These are phyloP conservation scores for Circinella minor DNA, from an alignment of 371 early-diverging fungal species.

Conservation along the genomic window DNA sequence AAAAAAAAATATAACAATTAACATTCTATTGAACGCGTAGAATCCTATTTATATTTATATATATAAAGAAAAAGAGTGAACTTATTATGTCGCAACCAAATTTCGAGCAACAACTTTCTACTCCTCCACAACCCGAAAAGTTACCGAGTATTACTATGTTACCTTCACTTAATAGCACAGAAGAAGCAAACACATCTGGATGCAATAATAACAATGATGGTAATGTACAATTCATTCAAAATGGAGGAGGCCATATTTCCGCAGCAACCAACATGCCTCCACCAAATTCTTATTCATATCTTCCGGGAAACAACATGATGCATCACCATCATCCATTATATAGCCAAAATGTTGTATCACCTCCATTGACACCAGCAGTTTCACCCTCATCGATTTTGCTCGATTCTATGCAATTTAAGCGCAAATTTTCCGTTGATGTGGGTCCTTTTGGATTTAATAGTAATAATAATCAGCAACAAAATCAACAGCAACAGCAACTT, in stretches of 20 bases:
- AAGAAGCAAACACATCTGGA: conserved; percentile 2
- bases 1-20: too few species aligned
- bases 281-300: conserved; percentile 3
- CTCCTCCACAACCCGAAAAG: conserved; percentile 25
- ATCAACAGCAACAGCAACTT: neutral
- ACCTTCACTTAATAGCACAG: conserved; percentile 14
- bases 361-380: conserved; percentile 35
- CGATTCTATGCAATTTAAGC: conserved; percentile 23
- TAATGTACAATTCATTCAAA: neutral
- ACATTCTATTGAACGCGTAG: neutral
- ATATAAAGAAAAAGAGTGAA: neutral
- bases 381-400: conserved; percentile 30
- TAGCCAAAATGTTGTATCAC: conserved; percentile 28
- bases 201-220: neutral
- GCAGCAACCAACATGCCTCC: conserved; percentile 5
- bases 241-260: neutral
- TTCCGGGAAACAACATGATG: conserved; percentile 5
- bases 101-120: conserved; percentile 23
- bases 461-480: neutral
- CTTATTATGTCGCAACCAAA: neutral
- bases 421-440: conserved; percentile 29
- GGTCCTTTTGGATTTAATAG: conserved; percentile 26
- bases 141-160: conserved; percentile 31
- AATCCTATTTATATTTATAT: neutral
- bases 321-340: conserved; percentile 15